A percentile compares a stretch with the other conserved stretches of the same genome.
Conservation (phyloP, 371 early-diverging fungal genomes). For the Rhizopus microsporus region DNA sequence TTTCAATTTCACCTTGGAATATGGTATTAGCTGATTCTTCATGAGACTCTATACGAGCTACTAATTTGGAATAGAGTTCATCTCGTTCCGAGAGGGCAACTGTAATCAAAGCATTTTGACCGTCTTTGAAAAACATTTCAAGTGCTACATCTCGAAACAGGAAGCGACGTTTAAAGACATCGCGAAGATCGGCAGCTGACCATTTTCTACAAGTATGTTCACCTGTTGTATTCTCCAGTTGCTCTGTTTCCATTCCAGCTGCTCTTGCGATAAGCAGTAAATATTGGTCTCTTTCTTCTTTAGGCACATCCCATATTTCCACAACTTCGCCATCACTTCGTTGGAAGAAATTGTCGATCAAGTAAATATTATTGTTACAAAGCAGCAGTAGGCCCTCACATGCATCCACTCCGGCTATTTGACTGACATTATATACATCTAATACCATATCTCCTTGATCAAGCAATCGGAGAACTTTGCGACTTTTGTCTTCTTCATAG, state of each 20-base stretch:
- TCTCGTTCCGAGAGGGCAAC: constrained; percentile 69
- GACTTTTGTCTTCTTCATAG: constrained; percentile 73
- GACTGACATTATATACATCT: constrained; percentile 75
- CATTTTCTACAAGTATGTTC: constrained; percentile 67
- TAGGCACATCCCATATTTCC: constrained; percentile 73
- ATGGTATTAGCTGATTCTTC: constrained; percentile 48
- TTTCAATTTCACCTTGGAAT: constrained; percentile 46
- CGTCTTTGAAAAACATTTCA: constrained; percentile 79
- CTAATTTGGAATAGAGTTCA: constrained; percentile 65
- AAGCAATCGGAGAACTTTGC: constrained; percentile 69
- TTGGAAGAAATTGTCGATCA: constrained; percentile 79
- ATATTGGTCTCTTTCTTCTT: constrained; percentile 72
- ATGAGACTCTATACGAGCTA: constrained; percentile 54
- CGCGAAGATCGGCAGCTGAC: constrained; percentile 68
- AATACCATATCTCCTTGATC: constrained; percentile 73
- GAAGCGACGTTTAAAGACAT: constrained; percentile 74
- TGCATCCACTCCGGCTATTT: constrained; percentile 74
- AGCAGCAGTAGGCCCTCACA: constrained; percentile 72
- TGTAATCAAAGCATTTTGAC: constrained; percentile 73
- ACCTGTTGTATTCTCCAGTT: constrained; percentile 45
- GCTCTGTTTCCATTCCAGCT: constrained; percentile 55
- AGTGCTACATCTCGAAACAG: constrained; percentile 75
- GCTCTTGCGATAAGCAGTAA: constrained; percentile 61
- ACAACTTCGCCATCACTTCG: constrained; percentile 73
- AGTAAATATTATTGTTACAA: constrained; percentile 73